A percentile compares a stretch with the other conserved stretches of the same genome.
These are phyloP conservation scores for Penicillium sp. DNA, from an alignment of 2,329 filamentous ascomycete species.

Conservation along the genomic window DNA sequence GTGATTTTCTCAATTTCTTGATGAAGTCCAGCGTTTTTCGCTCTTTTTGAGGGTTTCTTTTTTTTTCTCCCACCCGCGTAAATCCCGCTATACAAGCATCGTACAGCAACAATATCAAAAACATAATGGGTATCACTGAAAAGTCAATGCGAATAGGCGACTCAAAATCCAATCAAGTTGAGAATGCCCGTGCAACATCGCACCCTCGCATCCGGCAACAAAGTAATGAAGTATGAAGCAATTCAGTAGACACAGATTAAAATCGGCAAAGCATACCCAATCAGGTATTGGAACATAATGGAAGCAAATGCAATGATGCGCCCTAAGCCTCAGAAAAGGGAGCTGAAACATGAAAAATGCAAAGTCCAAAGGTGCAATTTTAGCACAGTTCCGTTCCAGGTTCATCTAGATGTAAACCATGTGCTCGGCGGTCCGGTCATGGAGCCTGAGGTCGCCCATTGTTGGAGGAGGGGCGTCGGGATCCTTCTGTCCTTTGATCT, in stretches of 20 bases:
- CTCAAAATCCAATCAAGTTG: neutral
- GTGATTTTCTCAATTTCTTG: neutral
- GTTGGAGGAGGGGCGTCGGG: neutral
- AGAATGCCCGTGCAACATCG: neutral
- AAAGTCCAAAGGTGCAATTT: neutral
- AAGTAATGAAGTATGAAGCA: neutral
- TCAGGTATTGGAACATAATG: no score
- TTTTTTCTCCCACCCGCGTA: neutral
- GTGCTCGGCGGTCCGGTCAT: neutral
- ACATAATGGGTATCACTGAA: neutral
- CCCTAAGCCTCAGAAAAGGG: no score
- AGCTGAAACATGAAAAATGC: neutral
- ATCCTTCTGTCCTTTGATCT: neutral
- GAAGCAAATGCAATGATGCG: no score
- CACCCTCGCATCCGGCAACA: neutral
- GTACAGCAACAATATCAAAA: neutral
- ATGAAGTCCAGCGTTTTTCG: no score
- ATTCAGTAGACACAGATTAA: neutral
- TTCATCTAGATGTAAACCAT: constrained; percentile 19
- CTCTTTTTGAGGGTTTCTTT: neutral
- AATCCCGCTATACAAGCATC: neutral
- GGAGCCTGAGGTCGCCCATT: neutral
- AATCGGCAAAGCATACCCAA: neutral
- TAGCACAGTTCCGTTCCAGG: neutral
- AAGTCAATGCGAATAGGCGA: neutral